Percentiles rank a stretch among this genome's conserved stretches.
Evolutionary conservation across 495 filamentous ascomycete species (phyloP).

Genomic region (Hypoxylon lienhwacheense): DNA sequence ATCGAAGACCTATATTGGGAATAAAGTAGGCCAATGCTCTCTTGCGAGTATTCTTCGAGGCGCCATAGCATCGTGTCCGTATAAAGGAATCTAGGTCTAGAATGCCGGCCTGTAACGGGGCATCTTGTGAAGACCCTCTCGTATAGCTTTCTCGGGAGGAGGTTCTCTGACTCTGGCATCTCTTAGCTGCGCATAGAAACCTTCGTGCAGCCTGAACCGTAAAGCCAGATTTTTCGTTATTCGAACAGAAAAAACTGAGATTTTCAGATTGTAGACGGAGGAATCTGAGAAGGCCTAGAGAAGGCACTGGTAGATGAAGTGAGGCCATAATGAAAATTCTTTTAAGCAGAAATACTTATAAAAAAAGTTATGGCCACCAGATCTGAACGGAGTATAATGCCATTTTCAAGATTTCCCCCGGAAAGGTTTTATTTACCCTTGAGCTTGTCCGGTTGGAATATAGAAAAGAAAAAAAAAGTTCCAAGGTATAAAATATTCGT

Average conservation of each 20-base stretch:
- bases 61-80: slow-evolving; percentile 26
- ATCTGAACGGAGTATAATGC: slow-evolving; percentile 17
- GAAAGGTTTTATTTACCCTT: too few species aligned
- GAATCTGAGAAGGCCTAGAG: slow-evolving; percentile 61
- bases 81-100: slow-evolving; percentile 50
- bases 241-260: slow-evolving; percentile 52
- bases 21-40: slow-evolving; percentile 14
- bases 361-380: slow-evolving; percentile 6
- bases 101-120: slow-evolving; percentile 46
- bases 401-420: too few species aligned
- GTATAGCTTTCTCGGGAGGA: slow-evolving; percentile 7
- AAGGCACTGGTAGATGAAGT: slow-evolving; percentile 52
- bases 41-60: slow-evolving; percentile 11
- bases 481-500: too few species aligned
- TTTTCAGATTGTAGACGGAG: slow-evolving; percentile 62
- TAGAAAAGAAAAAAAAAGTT: too few species aligned
- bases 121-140: slow-evolving; percentile 16
- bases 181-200: slow-evolving; percentile 31
- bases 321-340: slow-evolving; percentile 32
- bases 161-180: slow-evolving; percentile 14
- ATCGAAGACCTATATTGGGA: slow-evolving; percentile 37
- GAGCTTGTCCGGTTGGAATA: too few species aligned
- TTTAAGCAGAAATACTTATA: too few species aligned
- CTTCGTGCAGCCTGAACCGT: slow-evolving; percentile 22
- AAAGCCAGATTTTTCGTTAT: slow-evolving; percentile 41